A percentile compares a stretch with the other conserved stretches of the same genome.
These are phyloP conservation scores for Sabuloglossum arenarium DNA, from an alignment of 495 filamentous ascomycete species.

Conservation along the genomic window DNA sequence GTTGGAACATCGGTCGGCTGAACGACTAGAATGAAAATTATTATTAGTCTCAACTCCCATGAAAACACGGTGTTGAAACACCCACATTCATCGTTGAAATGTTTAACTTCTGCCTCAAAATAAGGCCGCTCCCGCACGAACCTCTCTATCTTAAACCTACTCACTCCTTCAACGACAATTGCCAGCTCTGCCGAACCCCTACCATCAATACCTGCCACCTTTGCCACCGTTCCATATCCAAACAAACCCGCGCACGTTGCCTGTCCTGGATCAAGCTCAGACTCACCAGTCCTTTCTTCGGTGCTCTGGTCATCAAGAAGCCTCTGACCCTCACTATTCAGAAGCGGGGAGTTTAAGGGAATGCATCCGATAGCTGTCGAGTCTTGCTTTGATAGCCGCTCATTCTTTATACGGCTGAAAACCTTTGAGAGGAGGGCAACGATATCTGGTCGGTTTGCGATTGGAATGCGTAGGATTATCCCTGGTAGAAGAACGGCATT, in stretches of 20 bases:
- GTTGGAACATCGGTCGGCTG: slow-evolving; percentile 31
- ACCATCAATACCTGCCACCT: slow-evolving; percentile 67
- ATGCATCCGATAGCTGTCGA: slow-evolving; percentile 61
- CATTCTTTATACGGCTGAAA: slow-evolving; percentile 37
- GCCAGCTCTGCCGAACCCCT: slow-evolving; percentile 56
- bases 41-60: not conserved
- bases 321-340: slow-evolving; percentile 47
- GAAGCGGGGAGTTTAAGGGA: slow-evolving; percentile 48
- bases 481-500: slow-evolving; percentile 64
- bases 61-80: not conserved
- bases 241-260: slow-evolving; percentile 54
- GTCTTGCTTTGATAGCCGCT: slow-evolving; percentile 33
- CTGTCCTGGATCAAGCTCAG: slow-evolving; percentile 31
- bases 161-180: slow-evolving; percentile 67
- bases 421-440: slow-evolving; percentile 59
- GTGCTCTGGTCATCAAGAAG: slow-evolving; percentile 31
- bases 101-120: slow-evolving; percentile 56
- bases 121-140: slow-evolving; percentile 60
- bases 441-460: slow-evolving; percentile 62
- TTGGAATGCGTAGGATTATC: slow-evolving; percentile 51
- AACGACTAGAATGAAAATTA: slow-evolving; percentile 1
- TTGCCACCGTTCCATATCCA: slow-evolving; percentile 54
- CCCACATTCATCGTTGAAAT: slow-evolving; percentile 39
- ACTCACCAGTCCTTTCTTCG: slow-evolving; percentile 20
- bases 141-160: slow-evolving; percentile 54